Conservation (phyloP, 164 flowering plant species). For the Annona cherimola region DNA sequence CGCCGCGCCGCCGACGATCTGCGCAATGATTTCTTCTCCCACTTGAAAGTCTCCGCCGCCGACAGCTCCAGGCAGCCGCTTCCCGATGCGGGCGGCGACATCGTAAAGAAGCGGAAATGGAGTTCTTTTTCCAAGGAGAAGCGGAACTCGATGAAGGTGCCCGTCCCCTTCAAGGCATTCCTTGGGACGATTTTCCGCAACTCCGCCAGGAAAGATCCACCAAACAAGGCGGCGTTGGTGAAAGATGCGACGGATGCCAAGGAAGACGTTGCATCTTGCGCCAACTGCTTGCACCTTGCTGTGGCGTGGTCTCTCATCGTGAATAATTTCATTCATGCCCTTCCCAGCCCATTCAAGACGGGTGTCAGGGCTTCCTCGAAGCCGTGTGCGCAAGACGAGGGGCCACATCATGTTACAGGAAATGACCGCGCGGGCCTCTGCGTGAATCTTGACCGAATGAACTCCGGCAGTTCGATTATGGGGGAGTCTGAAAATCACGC, state of each 20-base stretch:
- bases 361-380: slow-evolving; percentile 54
- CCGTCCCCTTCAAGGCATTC: slow-evolving; percentile 47
- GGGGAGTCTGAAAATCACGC: slow-evolving; percentile 15
- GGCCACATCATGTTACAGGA: slow-evolving; percentile 4
- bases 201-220: slow-evolving; percentile 14
- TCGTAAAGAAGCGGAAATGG: slow-evolving; percentile 45
- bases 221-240: slow-evolving; percentile 26
- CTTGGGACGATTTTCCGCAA: slow-evolving; percentile 41
- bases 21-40: too few relatives aligned
- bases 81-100: slow-evolving; percentile 22
- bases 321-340: slow-evolving; percentile 47
- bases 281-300: slow-evolving; percentile 70
- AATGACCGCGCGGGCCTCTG: too few relatives aligned
- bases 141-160: slow-evolving; percentile 25
- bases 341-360: slow-evolving; percentile 50
- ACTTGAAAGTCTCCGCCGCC: too few relatives aligned
- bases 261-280: slow-evolving; percentile 46
- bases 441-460: not conserved
- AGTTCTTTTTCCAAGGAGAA: slow-evolving; percentile 12
- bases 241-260: slow-evolving; percentile 23
- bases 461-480: slow-evolving; percentile 16
- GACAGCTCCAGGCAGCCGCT: slow-evolving; percentile 40
- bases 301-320: slow-evolving; percentile 61
- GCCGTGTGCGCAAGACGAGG: slow-evolving; percentile 24
- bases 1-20: slow-evolving; percentile 61